Conservation (phyloP, 2,329 filamentous ascomycete genomes). For the Alternaria brassicicola region DNA sequence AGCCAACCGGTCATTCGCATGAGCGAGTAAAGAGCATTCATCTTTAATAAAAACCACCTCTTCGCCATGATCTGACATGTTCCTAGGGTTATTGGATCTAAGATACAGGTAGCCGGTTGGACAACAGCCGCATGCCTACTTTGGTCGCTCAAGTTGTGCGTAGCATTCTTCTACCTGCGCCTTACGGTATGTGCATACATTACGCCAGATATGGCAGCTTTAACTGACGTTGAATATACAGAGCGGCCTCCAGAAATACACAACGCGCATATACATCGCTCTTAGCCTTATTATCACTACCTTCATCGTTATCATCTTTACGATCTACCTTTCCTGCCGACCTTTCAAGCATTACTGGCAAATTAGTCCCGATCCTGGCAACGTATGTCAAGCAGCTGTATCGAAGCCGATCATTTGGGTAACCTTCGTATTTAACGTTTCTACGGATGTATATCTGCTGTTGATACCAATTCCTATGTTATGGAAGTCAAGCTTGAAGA, state of each 20-base stretch:
- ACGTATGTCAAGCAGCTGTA: conserved; percentile 18
- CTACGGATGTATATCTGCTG: conserved; percentile 61
- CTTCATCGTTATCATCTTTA: neutral
- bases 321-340: conserved; percentile 20
- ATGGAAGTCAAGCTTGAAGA: conserved; percentile 57
- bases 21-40: neutral
- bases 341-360: conserved; percentile 65
- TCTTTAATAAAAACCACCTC: too few relatives aligned
- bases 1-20: too few relatives aligned
- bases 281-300: neutral
- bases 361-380: conserved; percentile 63
- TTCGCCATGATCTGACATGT: neutral
- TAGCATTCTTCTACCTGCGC: conserved; percentile 63
- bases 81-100: neutral
- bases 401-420: conserved; percentile 9
- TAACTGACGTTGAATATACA: neutral
- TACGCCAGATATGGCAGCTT: fast-evolving
- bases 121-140: conserved; percentile 59
- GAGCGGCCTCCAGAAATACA: neutral
- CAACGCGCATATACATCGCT: neutral
- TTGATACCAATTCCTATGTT: conserved; percentile 64
- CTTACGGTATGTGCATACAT: conserved; percentile 43
- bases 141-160: conserved; percentile 61
- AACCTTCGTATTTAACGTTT: neutral
- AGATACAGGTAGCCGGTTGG: conserved; percentile 56